Percentiles rank a stretch among this genome's conserved stretches.
phyloP scores from a whole-genome alignment of 2,329 filamentous ascomycete species.

The Colletotrichum chlorophyti region DNA sequence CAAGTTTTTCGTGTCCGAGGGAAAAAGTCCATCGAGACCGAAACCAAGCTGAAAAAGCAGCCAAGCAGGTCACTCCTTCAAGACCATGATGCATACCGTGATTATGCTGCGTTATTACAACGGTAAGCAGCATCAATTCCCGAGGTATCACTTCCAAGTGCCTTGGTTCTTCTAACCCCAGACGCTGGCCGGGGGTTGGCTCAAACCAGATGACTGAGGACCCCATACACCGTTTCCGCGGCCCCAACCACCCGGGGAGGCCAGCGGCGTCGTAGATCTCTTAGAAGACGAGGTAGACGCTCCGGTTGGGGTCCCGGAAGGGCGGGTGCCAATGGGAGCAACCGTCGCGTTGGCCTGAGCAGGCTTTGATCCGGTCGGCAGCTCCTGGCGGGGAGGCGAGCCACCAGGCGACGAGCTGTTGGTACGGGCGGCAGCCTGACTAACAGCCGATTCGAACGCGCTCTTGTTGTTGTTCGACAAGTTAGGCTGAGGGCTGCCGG shows the following conservation, averaged over 20 bases:
- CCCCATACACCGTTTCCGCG: conserved; percentile 86
- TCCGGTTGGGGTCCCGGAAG: conserved; percentile 62
- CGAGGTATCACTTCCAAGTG: not conserved
- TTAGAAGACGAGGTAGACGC: conserved; percentile 63
- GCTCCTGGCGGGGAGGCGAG: conserved; percentile 76
- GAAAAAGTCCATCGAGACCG: conserved; percentile 23
- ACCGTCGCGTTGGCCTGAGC: conserved; percentile 71
- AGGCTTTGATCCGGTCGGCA: conserved; percentile 60
- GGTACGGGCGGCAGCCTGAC: conserved; percentile 78
- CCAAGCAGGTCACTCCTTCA: conserved; percentile 12
- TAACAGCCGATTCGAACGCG: conserved; percentile 66
- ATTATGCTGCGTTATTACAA: conserved; percentile 3
- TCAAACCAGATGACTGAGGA: conserved; percentile 74
- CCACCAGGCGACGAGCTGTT: conserved; percentile 84
- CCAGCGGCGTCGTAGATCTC: conserved; percentile 86
- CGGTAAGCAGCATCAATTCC: no score
- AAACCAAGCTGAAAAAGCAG: conserved; percentile 25
- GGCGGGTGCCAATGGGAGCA: conserved; percentile 92
- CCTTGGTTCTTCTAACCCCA: conserved; percentile 72
- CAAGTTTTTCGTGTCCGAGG: conserved; percentile 28
- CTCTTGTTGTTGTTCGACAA: conserved; percentile 59
- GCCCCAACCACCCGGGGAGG: conserved; percentile 88
- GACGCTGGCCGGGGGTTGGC: conserved; percentile 83
- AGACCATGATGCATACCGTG: conserved; percentile 1
- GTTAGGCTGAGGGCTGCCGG: conserved; percentile 80